Base-by-base conservation (phyloP, 768 basidiomycete species). In the Fistulinella prunicolor region DNA sequence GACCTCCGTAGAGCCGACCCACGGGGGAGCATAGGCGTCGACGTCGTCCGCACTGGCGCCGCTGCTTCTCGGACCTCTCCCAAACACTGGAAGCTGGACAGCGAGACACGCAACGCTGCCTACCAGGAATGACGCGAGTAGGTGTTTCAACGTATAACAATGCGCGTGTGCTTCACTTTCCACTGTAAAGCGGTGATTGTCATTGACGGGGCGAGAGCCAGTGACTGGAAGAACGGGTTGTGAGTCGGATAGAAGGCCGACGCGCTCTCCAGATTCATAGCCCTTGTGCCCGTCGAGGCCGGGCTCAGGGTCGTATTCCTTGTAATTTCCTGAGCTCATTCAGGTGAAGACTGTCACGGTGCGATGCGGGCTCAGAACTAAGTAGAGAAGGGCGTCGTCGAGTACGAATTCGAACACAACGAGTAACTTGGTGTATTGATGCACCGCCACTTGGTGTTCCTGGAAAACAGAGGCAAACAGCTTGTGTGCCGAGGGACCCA, bases 61-160 rank as follows among this genome's bases (percentile, higher is more conserved):
- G 3, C 14, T 19, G 9, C 28, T 36, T 16, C 47, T 41, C 16
- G 29, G 59, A 9, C 29, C 24, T 3, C 35, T 26, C 72, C 50
- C 64, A 55, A 32, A 73, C 55, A 30, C 71, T 64, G 55, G 75
- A 61, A 65, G 68, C 52, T 85, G 82, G 12, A 72, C 66, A 19
- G 75, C 51, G 21, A 79, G 66, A 57, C 80, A 82, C 3, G 75
- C 73, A 14, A 76, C 47, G 19, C 77, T 57, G 4, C 85, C 85
- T 3, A 75, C 74, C 6, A 73, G 63, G 58, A 86, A 86, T 0
- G 84, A 79, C 0, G 65, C 61, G 2, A 70, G 42, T 3, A 82
- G 53, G 44, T 82, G 76, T 9, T 57, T 47, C 37, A 58, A 39
- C 9, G 37, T 32, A 29, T 54, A 66, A 13, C 40, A 43, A 21